Percentiles rank a stretch among this genome's conserved stretches.
Evolutionary conservation across 495 filamentous ascomycete genomes (phyloP).

Genomic region (Penicillium canescens): DNA sequence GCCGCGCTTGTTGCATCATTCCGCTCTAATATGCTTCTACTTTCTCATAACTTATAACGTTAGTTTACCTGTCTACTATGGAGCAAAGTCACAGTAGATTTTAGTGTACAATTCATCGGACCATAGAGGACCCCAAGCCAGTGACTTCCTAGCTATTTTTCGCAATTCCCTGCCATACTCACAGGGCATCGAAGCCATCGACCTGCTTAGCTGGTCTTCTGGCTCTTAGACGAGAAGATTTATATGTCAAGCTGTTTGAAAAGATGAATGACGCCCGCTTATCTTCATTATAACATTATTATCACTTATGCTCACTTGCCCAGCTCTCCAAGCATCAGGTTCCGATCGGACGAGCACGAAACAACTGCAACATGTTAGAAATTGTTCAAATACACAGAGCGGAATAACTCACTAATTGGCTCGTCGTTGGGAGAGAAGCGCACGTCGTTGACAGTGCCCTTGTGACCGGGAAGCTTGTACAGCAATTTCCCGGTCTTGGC

Average conservation of each 20-base stretch:
- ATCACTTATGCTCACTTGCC: constrained; percentile 47
- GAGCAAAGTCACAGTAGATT: not conserved
- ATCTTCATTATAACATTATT: constrained; percentile 14
- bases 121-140: not conserved
- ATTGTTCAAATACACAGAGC: not conserved
- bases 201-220: not conserved
- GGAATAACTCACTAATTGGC: constrained; percentile 75
- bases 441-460: constrained; percentile 93
- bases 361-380: constrained; percentile 60
- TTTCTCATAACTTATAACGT: too few relatives aligned
- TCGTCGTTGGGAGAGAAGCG: constrained; percentile 82
- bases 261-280: constrained; percentile 19
- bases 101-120: constrained; percentile 12
- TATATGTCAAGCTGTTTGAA: constrained; percentile 3
- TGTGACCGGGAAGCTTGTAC: constrained; percentile 94
- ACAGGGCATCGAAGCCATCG: not conserved
- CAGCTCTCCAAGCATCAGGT: constrained; percentile 75
- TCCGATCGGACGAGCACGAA: constrained; percentile 82
- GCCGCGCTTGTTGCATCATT: constrained; percentile 18
- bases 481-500: constrained; percentile 76
- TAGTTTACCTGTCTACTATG: not conserved
- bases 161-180: not conserved
- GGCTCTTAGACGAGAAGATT: not conserved
- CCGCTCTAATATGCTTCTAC: not conserved
- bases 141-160: not conserved